Evolutionary conservation across 176 grass and related monocot genomes (phyloP), one percentile per base, ranked within the genome.

Genomic region (Carex littledalei): DNA sequence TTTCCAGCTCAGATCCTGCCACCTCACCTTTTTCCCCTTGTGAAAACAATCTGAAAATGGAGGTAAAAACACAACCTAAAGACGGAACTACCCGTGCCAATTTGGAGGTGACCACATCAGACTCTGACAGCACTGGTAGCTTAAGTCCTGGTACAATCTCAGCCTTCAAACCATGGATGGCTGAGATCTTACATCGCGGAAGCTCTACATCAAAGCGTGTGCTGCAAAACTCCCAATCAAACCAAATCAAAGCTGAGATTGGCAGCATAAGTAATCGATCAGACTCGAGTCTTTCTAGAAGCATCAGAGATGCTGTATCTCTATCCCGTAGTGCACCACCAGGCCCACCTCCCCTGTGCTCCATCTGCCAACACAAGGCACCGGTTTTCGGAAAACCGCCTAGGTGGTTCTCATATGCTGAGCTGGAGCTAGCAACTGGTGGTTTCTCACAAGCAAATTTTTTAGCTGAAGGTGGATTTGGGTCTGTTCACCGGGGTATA

Each of bases 311-410:
- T 85, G 97, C 93, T 78, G 91, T 99, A 13, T 94, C 93, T 0
- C 88, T 99, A 32, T 88, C 87, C 26, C 87, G 91, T 85, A 94
- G 67, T 75, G 93, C 93, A 60, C 91, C 93, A 87, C 91, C 90
- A 54, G 97, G 97, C 60, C 93, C 97, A 74, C 97, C 97, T 84
- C 97, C 97, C 1, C 68, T 99, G 69, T 99, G 97, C 74, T 99
- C 97, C 81, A 92, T 96, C 84, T 99, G 97, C 78, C 97, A 99
- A 72, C 97, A 99, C 32, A 99, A 99, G 70, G 93, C 97, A 50
- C 97, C 97, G 77, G 90, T 94, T 16, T 99, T 96, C 22, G 97
- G 97, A 76, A 99, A 99, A 83, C 97, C 97, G 83, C 97, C 97
- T 57, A 85, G 91, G 50, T 99, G 97, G 97, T 99, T 99, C 80